These are phyloP conservation scores for Discostella stelligeroides DNA, from an alignment of 108 stramenopile genomes.

Conservation along the genomic window DNA sequence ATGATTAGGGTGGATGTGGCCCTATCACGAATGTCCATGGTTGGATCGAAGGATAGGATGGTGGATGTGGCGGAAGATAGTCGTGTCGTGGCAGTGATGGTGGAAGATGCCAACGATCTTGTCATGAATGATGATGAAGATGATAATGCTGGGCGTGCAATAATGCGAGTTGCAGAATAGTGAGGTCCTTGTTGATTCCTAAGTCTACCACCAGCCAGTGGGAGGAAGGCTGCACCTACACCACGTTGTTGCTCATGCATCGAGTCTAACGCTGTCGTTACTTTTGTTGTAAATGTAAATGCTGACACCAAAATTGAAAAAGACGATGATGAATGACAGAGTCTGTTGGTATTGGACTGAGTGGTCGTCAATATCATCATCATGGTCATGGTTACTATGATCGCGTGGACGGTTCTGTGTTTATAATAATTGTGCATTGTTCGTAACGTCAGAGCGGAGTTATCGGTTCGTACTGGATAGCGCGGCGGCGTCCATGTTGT, in stretches of 20 bases:
- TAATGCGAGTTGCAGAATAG: no score
- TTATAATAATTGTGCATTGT: no score
- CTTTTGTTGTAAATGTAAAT: not conserved
- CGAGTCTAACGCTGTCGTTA: not conserved
- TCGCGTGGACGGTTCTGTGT: no score
- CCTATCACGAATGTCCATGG: constrained; percentile 22
- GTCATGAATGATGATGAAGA: not conserved
- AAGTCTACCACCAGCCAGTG: no score
- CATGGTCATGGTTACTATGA: not conserved
- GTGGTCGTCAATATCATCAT: not conserved
- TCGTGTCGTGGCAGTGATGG: constrained; percentile 1
- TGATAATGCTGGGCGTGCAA: not conserved
- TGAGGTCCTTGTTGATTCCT: no score
- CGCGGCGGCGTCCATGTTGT: no score
- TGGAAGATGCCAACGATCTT: not conserved
- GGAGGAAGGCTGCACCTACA: no score
- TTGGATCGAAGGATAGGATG: constrained; percentile 25
- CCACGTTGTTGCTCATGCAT: not conserved
- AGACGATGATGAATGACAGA: not conserved
- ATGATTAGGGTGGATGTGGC: constrained; percentile 44
- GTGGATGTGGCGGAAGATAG: constrained; percentile 1
- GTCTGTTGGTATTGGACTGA: not conserved
- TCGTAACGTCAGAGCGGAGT: no score
- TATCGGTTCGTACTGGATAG: no score
- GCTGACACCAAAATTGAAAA: not conserved